Base-by-base conservation (phyloP, 257 asterid genomes). In the Solanum clarkiae region DNA sequence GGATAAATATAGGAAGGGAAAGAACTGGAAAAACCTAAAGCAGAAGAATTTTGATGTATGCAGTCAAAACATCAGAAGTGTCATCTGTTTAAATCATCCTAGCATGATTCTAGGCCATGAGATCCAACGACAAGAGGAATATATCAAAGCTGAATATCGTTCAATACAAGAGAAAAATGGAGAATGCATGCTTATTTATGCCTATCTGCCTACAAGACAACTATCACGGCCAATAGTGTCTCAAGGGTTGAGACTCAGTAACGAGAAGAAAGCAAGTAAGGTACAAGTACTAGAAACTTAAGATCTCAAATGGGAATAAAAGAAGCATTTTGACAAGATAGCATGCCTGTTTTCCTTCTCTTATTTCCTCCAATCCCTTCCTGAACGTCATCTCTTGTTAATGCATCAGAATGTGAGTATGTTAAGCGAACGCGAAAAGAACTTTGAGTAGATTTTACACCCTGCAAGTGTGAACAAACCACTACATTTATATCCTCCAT, bases 291-390 rank as follows among this genome's bases (percentile, higher is more conserved):
- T 20, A 51, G 49, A 79, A 79, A 53, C 83, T 51, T 51, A 26
- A 51, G 29, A 53, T 26, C 65, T 79, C 83, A 79, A 79, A 79
- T 17, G 42, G 65, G 6, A 79, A 53, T 53, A 70, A 20, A 51
- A 69, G 60, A 79, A 79, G 16, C 36, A 71, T 71, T 49, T 77
- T 26, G 65, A 53, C 29, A 16, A 79, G 65, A 29, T 16, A 79
- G 22, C 83, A 79, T 79, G 83, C 83, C 98, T 89, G 86, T 87
- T 93, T 94, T 96, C 86, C 99, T 94, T 89, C 93, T 94, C 88
- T 96, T 94, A 88, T 74, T 90, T 92, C 91, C 87, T 85, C 90
- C 97, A 87, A 88, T 90, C 59, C 80, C 88, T 80, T 91, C 93
- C 32, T 68, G 77, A 40, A 16, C 10, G 57, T 87, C 88, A 79